Conservation (phyloP, 116 monocot genomes). For the Zostera marina region DNA sequence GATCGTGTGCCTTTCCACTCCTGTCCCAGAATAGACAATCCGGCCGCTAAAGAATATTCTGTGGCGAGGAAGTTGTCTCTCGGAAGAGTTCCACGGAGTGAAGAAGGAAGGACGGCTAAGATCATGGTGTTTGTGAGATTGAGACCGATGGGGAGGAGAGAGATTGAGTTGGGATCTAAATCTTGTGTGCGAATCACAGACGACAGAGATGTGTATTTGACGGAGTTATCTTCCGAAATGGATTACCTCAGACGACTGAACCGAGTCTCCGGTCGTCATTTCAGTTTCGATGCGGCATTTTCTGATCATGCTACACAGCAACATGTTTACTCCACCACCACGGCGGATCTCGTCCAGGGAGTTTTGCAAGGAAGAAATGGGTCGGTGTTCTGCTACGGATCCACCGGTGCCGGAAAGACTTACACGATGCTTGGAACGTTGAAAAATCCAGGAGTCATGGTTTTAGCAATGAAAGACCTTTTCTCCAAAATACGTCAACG, state of each 20-base stretch:
- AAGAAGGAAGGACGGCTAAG: conserved; percentile 21
- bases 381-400: conserved; percentile 91
- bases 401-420: conserved; percentile 92
- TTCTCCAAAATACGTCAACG: conserved; percentile 75
- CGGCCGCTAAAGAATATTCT: neutral
- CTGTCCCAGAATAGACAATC: conserved; percentile 26
- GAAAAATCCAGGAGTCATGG: conserved; percentile 90
- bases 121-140: conserved; percentile 83
- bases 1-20: conserved; percentile 11
- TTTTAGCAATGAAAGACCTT: conserved; percentile 87
- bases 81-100: conserved; percentile 22
- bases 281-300: conserved; percentile 81
- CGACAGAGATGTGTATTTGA: conserved; percentile 62
- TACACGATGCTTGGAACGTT: conserved; percentile 91
- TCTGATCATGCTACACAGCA: conserved; percentile 54
- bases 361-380: conserved; percentile 90
- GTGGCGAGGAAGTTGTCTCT: conserved; percentile 30
- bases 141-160: conserved; percentile 84
- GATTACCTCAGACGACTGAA: conserved; percentile 90
- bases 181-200: conserved; percentile 62
- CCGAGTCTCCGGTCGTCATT: conserved; percentile 68
- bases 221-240: conserved; percentile 58
- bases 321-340: conserved; percentile 70
- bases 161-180: conserved; percentile 64
- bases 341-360: conserved; percentile 65